Conservation (phyloP, 805 yeast species). For the Spathaspora gorwiae region DNA sequence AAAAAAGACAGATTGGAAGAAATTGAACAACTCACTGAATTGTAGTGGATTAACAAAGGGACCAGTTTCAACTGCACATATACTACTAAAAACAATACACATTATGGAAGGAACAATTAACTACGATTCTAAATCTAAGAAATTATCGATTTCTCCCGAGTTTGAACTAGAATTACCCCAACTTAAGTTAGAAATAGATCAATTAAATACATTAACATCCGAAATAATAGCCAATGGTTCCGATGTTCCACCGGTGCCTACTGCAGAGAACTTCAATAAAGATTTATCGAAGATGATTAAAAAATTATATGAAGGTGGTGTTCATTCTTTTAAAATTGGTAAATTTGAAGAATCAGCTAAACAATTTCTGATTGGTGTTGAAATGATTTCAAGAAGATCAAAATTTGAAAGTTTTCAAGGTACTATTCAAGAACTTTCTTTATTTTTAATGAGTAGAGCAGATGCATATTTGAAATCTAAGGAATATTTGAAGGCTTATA, state of each 20-base stretch:
- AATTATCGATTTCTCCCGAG: constrained; percentile 16
- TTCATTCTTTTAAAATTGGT: constrained; percentile 49
- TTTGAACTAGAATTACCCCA: constrained; percentile 19
- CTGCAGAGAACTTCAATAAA: constrained; percentile 52
- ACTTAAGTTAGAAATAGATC: constrained; percentile 39
- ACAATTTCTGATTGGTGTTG: constrained; percentile 62
- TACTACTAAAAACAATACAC: background rate
- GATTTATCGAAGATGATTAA: constrained; percentile 55
- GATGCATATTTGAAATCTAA: constrained; percentile 60
- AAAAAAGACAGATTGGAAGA: too few relatives aligned
- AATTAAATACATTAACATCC: constrained; percentile 31
- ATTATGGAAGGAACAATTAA: constrained; percentile 19
- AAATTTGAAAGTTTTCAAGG: constrained; percentile 73
- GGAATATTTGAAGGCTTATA: constrained; percentile 54
- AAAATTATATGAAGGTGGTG: constrained; percentile 62
- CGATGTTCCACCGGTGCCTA: constrained; percentile 51
- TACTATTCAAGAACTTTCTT: constrained; percentile 62
- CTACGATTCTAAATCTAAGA: constrained; percentile 27
- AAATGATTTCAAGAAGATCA: constrained; percentile 61
- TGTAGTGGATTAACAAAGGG: too few relatives aligned
- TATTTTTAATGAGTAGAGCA: constrained; percentile 64
- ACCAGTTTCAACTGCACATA: background rate
- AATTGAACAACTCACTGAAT: background rate
- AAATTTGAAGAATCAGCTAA: constrained; percentile 59
- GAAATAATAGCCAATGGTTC: constrained; percentile 41